These are phyloP conservation scores for Lathyrus tuberosus DNA, from an alignment of 306 rosid species.

Conservation along the genomic window DNA sequence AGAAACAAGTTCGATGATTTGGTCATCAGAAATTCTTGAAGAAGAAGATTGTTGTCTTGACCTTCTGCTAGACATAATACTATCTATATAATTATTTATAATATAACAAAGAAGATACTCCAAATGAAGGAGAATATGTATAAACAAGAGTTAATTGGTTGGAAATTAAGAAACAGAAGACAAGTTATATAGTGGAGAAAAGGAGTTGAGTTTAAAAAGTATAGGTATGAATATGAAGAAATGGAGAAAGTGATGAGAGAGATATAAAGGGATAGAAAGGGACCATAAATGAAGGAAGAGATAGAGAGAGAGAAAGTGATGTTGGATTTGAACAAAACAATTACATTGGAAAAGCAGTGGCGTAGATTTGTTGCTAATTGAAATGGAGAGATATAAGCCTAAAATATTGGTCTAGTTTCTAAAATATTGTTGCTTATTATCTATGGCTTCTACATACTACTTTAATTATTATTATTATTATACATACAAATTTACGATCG, in stretches of 20 bases:
- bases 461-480: no score
- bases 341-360: conserved; percentile 68
- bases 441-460: no score
- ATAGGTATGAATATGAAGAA: conserved; percentile 44
- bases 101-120: conserved; percentile 4
- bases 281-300: conserved; percentile 56
- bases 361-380: conserved; percentile 47
- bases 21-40: conserved; percentile 86
- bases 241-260: conserved; percentile 68
- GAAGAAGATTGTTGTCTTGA: conserved; percentile 75
- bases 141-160: conserved; percentile 16
- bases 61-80: conserved; percentile 84
- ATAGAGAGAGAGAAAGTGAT: conserved; percentile 45
- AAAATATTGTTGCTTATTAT: no score
- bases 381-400: background rate
- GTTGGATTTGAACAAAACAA: conserved; percentile 81
- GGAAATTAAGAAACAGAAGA: conserved; percentile 36
- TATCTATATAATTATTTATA: background rate
- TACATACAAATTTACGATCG: no score
- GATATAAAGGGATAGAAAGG: conserved; percentile 68
- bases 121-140: conserved; percentile 6
- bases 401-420: background rate
- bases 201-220: conserved; percentile 32
- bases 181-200: conserved; percentile 22
- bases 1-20: conserved; percentile 91